phyloP scores from a whole-genome alignment of 148 eudicot genomes.

The Rhododendron ovatum region DNA sequence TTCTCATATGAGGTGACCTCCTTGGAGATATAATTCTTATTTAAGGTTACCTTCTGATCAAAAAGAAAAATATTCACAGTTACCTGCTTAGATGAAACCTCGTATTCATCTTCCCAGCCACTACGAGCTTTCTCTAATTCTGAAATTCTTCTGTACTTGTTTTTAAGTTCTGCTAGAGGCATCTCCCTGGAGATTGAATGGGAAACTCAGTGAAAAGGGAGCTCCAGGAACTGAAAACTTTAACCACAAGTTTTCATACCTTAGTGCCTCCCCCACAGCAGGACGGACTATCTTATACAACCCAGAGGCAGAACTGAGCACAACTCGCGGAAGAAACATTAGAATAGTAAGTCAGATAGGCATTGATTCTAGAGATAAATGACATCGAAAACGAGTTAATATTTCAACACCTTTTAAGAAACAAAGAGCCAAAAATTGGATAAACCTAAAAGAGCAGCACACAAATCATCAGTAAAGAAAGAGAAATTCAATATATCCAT shows the following conservation, averaged over 20 bases:
- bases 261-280: slow-evolving; percentile 81
- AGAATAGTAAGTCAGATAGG: slow-evolving; percentile 2
- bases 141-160: slow-evolving; percentile 73
- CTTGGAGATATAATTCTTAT: background rate
- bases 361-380: background rate
- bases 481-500: background rate
- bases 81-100: slow-evolving; percentile 87
- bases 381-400: background rate
- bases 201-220: background rate
- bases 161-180: slow-evolving; percentile 75
- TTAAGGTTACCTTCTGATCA: background rate
- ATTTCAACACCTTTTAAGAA: background rate
- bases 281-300: slow-evolving; percentile 85
- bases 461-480: background rate
- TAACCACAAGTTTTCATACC: slow-evolving; percentile 34
- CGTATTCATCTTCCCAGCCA: slow-evolving; percentile 96
- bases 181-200: slow-evolving; percentile 69
- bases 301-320: slow-evolving; percentile 66
- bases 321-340: slow-evolving; percentile 15
- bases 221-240: background rate
- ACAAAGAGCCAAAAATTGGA: background rate
- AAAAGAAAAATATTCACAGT: background rate
- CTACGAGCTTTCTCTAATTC: slow-evolving; percentile 69
- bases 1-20: background rate
- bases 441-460: background rate